These are phyloP conservation scores for Pseudohalonectria lignicola DNA, from an alignment of 2,329 filamentous ascomycete genomes.

Conservation along the genomic window DNA sequence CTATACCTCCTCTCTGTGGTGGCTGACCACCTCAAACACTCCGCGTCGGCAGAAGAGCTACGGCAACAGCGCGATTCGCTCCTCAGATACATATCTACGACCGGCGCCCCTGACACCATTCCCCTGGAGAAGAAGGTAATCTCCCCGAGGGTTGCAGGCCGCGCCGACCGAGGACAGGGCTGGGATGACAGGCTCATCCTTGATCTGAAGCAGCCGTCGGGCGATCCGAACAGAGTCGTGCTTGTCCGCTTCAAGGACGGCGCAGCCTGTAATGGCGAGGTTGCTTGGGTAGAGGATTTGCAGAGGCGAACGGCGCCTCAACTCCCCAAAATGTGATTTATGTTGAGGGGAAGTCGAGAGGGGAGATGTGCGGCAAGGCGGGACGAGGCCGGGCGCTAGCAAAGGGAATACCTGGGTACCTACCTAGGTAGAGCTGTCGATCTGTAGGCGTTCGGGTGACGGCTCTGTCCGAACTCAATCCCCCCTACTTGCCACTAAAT, in stretches of 20 bases:
- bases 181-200: slow-evolving; percentile 38
- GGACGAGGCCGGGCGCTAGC: no score
- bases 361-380: no score
- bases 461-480: no score
- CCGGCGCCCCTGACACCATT: slow-evolving; percentile 15
- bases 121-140: slow-evolving; percentile 53
- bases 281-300: slow-evolving; percentile 37
- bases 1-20: slow-evolving; percentile 60
- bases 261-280: slow-evolving; percentile 41
- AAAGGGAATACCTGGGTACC: no score
- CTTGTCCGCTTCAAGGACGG: slow-evolving; percentile 40
- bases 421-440: no score
- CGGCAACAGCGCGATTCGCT: slow-evolving; percentile 13
- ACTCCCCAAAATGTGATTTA: no score
- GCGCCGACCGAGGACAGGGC: slow-evolving; percentile 17
- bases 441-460: no score
- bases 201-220: slow-evolving; percentile 47
- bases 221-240: slow-evolving; percentile 49
- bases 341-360: no score
- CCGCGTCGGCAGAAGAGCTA: slow-evolving; percentile 11
- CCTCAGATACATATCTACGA: no score
- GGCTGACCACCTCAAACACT: slow-evolving; percentile 32
- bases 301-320: no score
- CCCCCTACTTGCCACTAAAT: no score
- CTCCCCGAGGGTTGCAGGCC: slow-evolving; percentile 37